Evolutionary conservation across 768 basidiomycete genomes (phyloP).

Genomic region (Naganishia onofrii): DNA sequence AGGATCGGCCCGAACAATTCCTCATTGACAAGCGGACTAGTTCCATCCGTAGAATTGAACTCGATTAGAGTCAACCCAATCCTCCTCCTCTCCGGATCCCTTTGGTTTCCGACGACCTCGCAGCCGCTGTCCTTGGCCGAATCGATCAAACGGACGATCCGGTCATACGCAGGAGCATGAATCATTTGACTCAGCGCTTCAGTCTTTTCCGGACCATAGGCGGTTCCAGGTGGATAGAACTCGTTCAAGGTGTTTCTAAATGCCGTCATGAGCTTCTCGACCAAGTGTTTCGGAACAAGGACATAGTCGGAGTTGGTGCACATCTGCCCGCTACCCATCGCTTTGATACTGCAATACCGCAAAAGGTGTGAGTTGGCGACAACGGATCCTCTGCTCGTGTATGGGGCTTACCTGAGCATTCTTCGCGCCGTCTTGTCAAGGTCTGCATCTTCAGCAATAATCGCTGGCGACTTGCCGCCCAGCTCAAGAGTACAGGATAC

Average conservation of each 20-base stretch:
- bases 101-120: constrained; percentile 43
- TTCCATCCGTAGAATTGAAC: constrained; percentile 36
- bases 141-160: constrained; percentile 39
- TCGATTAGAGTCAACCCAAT: constrained; percentile 48
- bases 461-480: constrained; percentile 51
- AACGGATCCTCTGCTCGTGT: not conserved
- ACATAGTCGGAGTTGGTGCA: constrained; percentile 50
- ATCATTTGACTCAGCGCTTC: constrained; percentile 19
- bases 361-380: not conserved
- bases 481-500: constrained; percentile 51
- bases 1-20: constrained; percentile 53
- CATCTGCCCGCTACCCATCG: constrained; percentile 44
- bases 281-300: constrained; percentile 38
- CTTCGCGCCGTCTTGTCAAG: constrained; percentile 44
- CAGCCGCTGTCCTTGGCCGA: constrained; percentile 43
- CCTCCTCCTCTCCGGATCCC: constrained; percentile 36
- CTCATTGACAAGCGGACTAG: constrained; percentile 39
- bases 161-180: constrained; percentile 36
- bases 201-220: not conserved
- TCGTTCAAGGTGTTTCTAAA: constrained; percentile 36
- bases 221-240: constrained; percentile 37
- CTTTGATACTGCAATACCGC: constrained; percentile 43
- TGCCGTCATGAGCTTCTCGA: constrained; percentile 41
- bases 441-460: constrained; percentile 44
- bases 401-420: constrained; percentile 30